Conservation (phyloP, 23 red algal genomes). For the Pyropia haitanensis region DNA sequence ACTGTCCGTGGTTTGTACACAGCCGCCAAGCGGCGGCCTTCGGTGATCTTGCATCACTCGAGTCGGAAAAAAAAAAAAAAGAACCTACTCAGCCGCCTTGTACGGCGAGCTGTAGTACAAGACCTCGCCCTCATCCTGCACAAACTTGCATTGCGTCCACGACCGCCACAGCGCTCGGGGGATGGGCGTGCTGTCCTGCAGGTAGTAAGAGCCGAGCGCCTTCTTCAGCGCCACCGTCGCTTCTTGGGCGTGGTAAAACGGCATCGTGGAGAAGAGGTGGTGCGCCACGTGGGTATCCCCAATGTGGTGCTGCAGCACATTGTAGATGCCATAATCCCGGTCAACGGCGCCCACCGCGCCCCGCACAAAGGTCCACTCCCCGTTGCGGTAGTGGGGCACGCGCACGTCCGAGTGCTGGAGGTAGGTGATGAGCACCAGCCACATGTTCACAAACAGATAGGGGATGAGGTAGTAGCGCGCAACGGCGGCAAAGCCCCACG, state of each 20-base stretch:
- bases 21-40: no score
- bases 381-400: slow-evolving; percentile 73
- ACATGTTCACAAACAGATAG: slow-evolving; percentile 87
- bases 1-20: no score
- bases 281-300: slow-evolving; percentile 85
- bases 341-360: slow-evolving; percentile 82
- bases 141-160: slow-evolving; percentile 68
- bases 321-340: slow-evolving; percentile 62
- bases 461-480: slow-evolving; percentile 74
- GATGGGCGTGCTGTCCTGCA: slow-evolving; percentile 59
- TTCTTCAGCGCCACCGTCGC: slow-evolving; percentile 70
- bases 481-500: slow-evolving; percentile 27
- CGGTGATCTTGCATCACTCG: no score
- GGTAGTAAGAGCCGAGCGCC: slow-evolving; percentile 68
- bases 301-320: slow-evolving; percentile 86
- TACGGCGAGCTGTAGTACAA: slow-evolving; percentile 23
- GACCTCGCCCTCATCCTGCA: slow-evolving; percentile 49
- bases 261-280: slow-evolving; percentile 87
- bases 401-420: slow-evolving; percentile 89
- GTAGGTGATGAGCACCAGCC: slow-evolving; percentile 84
- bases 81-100: no score
- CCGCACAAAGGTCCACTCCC: slow-evolving; percentile 67
- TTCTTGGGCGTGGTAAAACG: slow-evolving; percentile 71
- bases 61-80: no score
- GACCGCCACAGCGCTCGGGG: slow-evolving; percentile 57